Percentiles rank a stretch among this genome's conserved stretches.
Conservation (phyloP, 768 basidiomycete species). For the Paxillus rubicundulus region DNA sequence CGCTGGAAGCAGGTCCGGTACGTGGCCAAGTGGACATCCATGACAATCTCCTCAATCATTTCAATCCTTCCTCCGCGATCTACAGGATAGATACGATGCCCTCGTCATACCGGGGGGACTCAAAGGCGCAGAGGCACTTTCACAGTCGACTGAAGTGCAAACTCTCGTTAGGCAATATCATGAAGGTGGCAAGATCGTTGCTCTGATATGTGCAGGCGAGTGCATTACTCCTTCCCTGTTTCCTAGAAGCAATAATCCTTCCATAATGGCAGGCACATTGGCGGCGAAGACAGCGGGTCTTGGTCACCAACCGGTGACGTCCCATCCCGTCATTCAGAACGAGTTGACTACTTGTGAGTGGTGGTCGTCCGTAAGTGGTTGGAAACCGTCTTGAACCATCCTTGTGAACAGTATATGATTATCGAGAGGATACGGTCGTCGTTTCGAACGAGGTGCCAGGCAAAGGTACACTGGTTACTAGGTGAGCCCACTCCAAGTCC, state of each 20-base stretch:
- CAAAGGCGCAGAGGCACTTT: constrained; percentile 73
- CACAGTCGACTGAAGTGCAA: constrained; percentile 57
- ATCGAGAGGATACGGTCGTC: constrained; percentile 71
- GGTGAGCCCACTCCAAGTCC: constrained; percentile 37
- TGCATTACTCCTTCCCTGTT: not conserved
- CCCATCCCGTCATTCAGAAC: constrained; percentile 69
- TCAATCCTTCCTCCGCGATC: not conserved
- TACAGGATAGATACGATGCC: constrained; percentile 62
- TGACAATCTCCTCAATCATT: not conserved
- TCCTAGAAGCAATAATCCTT: not conserved
- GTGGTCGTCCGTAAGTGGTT: not conserved
- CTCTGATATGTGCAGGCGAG: constrained; percentile 84
- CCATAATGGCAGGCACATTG: constrained; percentile 51
- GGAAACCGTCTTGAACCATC: not conserved
- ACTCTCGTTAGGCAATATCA: constrained; percentile 55
- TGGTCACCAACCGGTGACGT: constrained; percentile 65
- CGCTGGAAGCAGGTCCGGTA: constrained; percentile 47
- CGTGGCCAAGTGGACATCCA: constrained; percentile 12
- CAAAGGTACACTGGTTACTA: constrained; percentile 66
- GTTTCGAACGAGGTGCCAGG: constrained; percentile 41
- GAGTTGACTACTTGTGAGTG: constrained; percentile 53
- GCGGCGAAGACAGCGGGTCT: constrained; percentile 63
- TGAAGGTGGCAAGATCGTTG: constrained; percentile 47
- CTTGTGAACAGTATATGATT: constrained; percentile 57
- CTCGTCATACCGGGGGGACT: constrained; percentile 78